A percentile compares a stretch with the other conserved stretches of the same genome.
Conservation (phyloP, 164 flowering plant species). For the Vitis rupestris region DNA sequence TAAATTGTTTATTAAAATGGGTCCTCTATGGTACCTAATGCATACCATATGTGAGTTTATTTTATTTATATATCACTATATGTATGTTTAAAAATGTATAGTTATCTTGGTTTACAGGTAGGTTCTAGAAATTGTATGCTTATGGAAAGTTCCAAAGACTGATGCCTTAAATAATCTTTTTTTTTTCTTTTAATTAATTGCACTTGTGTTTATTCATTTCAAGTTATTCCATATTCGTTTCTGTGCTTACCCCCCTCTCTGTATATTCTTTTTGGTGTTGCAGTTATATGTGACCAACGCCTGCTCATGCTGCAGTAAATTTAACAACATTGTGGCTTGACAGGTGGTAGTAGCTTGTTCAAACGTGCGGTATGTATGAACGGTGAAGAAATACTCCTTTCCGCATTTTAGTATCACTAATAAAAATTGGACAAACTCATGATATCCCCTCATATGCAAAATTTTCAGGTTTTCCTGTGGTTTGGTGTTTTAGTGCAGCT, state of each 20-base stretch:
- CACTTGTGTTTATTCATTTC: no score
- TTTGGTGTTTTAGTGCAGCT: slow-evolving; percentile 48
- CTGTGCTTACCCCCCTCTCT: neutral
- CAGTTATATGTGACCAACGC: slow-evolving; percentile 50
- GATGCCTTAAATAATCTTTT: no score
- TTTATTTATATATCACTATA: no score
- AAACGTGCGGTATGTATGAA: slow-evolving; percentile 44
- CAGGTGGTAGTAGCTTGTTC: slow-evolving; percentile 55
- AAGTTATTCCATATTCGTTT: no score
- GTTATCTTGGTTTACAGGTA: no score
- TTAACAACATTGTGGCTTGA: slow-evolving; percentile 49
- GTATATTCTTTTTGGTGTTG: neutral
- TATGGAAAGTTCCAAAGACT: no score
- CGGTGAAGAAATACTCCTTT: neutral
- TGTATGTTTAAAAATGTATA: no score
- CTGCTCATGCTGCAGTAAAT: slow-evolving; percentile 59
- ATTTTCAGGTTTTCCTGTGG: slow-evolving; percentile 43
- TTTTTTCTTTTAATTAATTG: no score
- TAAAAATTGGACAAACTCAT: neutral
- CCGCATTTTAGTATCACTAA: neutral
- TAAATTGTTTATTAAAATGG: no score
- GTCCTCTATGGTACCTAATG: no score
- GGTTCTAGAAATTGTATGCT: no score
- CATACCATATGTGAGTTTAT: no score
- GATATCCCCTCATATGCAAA: neutral